Base-by-base conservation (phyloP, 176 grass and related monocot species). In the Avena sativa region DNA sequence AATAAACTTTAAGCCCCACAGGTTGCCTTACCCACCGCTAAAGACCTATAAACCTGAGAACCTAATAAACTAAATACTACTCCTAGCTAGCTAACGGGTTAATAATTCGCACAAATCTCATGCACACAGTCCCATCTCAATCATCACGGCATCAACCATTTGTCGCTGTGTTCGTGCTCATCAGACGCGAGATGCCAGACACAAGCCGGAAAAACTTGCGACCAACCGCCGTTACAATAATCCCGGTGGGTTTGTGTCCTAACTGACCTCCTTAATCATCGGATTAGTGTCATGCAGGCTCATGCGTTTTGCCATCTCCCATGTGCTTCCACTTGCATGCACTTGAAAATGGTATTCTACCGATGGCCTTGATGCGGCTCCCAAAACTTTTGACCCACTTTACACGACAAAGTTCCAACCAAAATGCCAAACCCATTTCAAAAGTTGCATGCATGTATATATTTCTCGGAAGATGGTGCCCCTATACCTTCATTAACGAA, bases 181-280 rank as follows among this genome's bases (percentile, higher is more conserved):
- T 83, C 81, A 84, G 60, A 1, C 50, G 85, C 89, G 86, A 84
- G 50, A 1, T 28, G 81, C 85, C 81, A 86, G 66, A 81, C 85
- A 88, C 69, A 59, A 52, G 89, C 81, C 76, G 76, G 76, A 49
- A 81, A 81, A 91, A 84, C 86, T 19, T 40, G 84, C 51, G 69
- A 44, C 46, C 60, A 79, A 59, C 48, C 14, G 19, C 26, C 61
- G 74, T 79, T 92, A 84, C 78, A 85, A 71, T 92, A 86, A 47
- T 72, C 53, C 52, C 5, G 75, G 59, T 89, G 81, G 71, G 79
- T 81, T 71, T 77, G 66, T 53, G 44, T 46, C 86, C 76, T 28
- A 89, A 67, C 57, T 36, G 28, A 26, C 61, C 48, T 8, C 43
- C 85, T 74, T 79, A 90, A 87, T 83, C 48, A 90, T 90, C 89